phyloP scores from a whole-genome alignment of 23 red algal species.

The Gracilaria caudata region DNA sequence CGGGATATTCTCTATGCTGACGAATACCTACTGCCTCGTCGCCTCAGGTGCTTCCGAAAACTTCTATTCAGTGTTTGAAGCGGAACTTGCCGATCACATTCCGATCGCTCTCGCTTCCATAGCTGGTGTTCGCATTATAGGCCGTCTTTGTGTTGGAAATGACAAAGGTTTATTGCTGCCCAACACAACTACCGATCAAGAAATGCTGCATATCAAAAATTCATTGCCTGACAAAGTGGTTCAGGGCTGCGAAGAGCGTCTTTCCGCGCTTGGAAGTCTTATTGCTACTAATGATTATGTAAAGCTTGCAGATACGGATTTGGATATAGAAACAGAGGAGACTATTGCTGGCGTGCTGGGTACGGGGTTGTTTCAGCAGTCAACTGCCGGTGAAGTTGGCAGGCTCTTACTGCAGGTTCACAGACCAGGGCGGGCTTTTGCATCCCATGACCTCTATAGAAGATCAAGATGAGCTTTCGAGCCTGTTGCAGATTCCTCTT shows the following conservation, averaged over 20 bases:
- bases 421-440: conserved; percentile 96
- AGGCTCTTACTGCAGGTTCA: conserved; percentile 90
- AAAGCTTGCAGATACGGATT: conserved; percentile 84
- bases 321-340: conserved; percentile 93
- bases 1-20: conserved; percentile 89
- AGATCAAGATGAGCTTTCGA: conserved; percentile 93
- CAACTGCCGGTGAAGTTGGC: conserved; percentile 95
- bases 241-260: conserved; percentile 82
- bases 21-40: conserved; percentile 89
- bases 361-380: conserved; percentile 90
- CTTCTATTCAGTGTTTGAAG: conserved; percentile 98
- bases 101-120: conserved; percentile 90
- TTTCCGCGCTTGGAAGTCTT: conserved; percentile 93
- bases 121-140: conserved; percentile 78
- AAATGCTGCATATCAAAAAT: conserved; percentile 92
- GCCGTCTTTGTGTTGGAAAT: conserved; percentile 88
- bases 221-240: conserved; percentile 93
- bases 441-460: conserved; percentile 91
- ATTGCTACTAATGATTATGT: conserved; percentile 96
- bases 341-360: conserved; percentile 88
- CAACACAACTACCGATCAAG: conserved; percentile 92
- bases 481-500: conserved; percentile 90
- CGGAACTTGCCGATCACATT: conserved; percentile 93
- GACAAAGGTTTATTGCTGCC: conserved; percentile 92
- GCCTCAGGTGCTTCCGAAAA: conserved; percentile 85